Conservation (phyloP, 2,329 filamentous ascomycete genomes). For the Diaporthe sp. region DNA sequence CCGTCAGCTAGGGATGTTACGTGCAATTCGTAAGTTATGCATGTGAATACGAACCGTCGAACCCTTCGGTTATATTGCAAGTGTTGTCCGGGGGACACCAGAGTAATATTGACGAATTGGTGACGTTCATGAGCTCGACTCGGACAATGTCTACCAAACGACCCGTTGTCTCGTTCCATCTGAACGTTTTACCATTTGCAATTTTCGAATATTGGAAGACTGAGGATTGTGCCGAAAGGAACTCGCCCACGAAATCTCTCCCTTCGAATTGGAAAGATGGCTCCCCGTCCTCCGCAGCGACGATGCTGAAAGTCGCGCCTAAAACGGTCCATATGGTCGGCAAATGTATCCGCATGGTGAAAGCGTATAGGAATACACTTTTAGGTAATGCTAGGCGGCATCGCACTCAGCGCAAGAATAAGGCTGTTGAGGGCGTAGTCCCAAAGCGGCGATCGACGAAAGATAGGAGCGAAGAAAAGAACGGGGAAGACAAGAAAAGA, state of each 20-base stretch:
- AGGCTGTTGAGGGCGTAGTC: not conserved
- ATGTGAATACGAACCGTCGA: not conserved
- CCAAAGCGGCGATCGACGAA: not conserved
- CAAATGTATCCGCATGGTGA: slow-evolving; percentile 13
- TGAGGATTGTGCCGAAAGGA: not conserved
- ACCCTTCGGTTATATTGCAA: not conserved
- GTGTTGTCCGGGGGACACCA: not conserved
- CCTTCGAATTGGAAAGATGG: not conserved
- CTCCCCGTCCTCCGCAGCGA: not conserved
- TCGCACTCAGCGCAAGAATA: not conserved
- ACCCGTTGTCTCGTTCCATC: not conserved
- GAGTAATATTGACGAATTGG: accelerated
- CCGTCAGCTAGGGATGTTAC: not conserved
- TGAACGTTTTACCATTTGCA: not conserved
- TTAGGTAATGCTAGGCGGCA: slow-evolving; percentile 1
- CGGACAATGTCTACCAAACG: not conserved
- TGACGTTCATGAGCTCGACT: not conserved
- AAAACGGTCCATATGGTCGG: not conserved
- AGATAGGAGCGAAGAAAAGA: not conserved
- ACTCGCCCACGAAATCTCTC: not conserved
- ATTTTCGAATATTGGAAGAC: not conserved
- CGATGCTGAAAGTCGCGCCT: not conserved
- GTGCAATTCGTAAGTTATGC: not conserved
- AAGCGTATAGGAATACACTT: not conserved
- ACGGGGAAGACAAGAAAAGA: not conserved